Percentiles rank a stretch among this genome's conserved stretches.
Evolutionary conservation across 2,329 filamentous ascomycete species (phyloP).

Genomic region (Bisporella sp.): DNA sequence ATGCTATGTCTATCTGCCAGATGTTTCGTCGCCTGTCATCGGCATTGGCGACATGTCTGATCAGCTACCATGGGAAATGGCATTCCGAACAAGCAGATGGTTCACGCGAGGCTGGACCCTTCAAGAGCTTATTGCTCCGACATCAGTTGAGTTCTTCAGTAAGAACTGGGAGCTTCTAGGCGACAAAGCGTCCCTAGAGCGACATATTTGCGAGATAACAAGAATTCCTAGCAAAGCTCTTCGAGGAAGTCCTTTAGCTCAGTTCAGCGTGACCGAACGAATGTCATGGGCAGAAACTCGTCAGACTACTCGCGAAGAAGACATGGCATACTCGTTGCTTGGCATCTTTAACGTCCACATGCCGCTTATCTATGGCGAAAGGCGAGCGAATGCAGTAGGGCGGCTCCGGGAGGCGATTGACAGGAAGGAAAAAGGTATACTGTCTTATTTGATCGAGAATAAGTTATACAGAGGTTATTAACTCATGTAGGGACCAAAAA

Average conservation of each 20-base stretch:
- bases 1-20: neutral
- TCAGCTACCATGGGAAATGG: conserved; percentile 34
- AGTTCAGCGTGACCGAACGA: too few species aligned
- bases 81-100: too few species aligned
- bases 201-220: too few species aligned
- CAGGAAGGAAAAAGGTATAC: conserved; percentile 2
- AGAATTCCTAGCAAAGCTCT: too few species aligned
- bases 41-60: conserved; percentile 22
- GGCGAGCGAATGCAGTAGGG: conserved; percentile 20
- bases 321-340: too few species aligned
- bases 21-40: conserved; percentile 25
- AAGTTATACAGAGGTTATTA: conserved; percentile 4
- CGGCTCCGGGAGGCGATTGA: conserved; percentile 30
- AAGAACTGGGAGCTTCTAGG: conserved; percentile 34
- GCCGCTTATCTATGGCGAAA: too few species aligned
- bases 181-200: conserved; percentile 4
- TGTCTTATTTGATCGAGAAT: neutral
- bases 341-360: too few species aligned
- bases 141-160: conserved; percentile 15
- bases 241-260: too few species aligned
- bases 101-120: too few species aligned
- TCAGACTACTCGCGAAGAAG: too few species aligned
- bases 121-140: too few species aligned
- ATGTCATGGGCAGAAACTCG: too few species aligned
- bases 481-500: conserved; percentile 14